A percentile compares a stretch with the other conserved stretches of the same genome.
These are phyloP conservation scores for Aspergillus melleus DNA, from an alignment of 2,329 filamentous ascomycete species.

Conservation along the genomic window DNA sequence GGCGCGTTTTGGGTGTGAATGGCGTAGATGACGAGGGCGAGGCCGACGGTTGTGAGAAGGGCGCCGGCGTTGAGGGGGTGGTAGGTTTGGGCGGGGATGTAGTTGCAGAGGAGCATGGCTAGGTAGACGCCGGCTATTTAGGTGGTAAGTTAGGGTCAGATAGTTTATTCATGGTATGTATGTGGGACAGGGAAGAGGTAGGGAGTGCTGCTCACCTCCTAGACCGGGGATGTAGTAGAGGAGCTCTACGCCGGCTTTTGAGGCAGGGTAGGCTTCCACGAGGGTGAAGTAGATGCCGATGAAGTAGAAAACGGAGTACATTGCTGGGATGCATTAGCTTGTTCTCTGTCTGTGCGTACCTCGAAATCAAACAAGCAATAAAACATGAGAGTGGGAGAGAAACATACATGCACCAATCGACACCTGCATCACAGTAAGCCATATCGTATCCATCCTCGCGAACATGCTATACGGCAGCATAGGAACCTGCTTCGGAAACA, in stretches of 20 bases:
- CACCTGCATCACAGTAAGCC: slow-evolving; percentile 65
- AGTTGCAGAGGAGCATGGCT: slow-evolving; percentile 61
- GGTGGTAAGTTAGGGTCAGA: neutral
- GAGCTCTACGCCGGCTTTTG: slow-evolving; percentile 57
- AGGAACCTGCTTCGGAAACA: slow-evolving; percentile 56
- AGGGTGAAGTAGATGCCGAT: slow-evolving; percentile 67
- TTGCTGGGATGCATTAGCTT: too few relatives aligned
- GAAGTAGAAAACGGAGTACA: slow-evolving; percentile 65
- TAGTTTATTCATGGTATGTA: neutral
- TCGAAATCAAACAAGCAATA: too few relatives aligned
- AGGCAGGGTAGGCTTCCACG: slow-evolving; percentile 55
- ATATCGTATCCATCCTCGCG: slow-evolving; percentile 55
- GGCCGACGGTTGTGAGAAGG: slow-evolving; percentile 58
- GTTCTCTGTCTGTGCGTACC: too few relatives aligned
- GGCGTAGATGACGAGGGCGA: slow-evolving; percentile 60
- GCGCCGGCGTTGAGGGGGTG: slow-evolving; percentile 58
- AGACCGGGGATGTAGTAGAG: slow-evolving; percentile 66
- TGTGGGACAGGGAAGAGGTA: neutral
- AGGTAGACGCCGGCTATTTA: slow-evolving; percentile 54
- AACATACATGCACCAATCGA: slow-evolving; percentile 54
- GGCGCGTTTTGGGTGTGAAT: slow-evolving; percentile 50
- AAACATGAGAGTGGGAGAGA: slow-evolving; percentile 18
- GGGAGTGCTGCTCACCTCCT: slow-evolving; percentile 44
- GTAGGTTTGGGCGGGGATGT: slow-evolving; percentile 63
- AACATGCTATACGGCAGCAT: slow-evolving; percentile 67